Evolutionary conservation across 2,329 filamentous ascomycete genomes (phyloP), one percentile per base, ranked within the genome.

Genomic region (Fusarium lateritium): DNA sequence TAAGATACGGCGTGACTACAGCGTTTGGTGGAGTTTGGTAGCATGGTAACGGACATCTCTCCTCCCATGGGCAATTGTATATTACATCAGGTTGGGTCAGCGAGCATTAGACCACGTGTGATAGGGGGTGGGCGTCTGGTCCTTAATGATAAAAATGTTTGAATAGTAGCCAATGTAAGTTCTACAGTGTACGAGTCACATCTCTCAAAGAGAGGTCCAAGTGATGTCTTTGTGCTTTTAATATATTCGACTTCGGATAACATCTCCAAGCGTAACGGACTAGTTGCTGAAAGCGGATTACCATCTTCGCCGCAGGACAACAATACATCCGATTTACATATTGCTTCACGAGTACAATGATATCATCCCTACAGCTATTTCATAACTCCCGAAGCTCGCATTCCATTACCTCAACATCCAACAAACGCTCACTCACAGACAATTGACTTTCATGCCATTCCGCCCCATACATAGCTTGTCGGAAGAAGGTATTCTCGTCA

Each of bases 11-110:
- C 69, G 74, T 71, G 52, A 61, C 53, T 72, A 75, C 72, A 76
- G 71, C 67, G 65, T 72, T 73, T 53, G 72, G 59, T 60, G 73
- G 74, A 74, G 74, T 76, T 74, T 73, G 72, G 74, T 68, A 71
- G 71, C 74, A 74, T 83, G 79, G 79, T 78, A 79, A 82, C 79
- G 79, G 81, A 83, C 79, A 84, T 86, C 83, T 84, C 84, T 85
- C 82, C 83, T 84, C 84, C 79, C 77, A 80, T 81, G 79, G 80
- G 78, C 76, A 72, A 80, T 75, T 86, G 83, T 85, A 86, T 80
- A 84, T 79, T 85, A 85, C 53, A 79, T 76, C 75, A 73, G 79
- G 78, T 74, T 74, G 65, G 77, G 77, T 75, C 77, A 79, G 79
- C 79, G 79, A 81, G 79, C 80, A 82, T 82, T 83, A 83, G 81